These are phyloP conservation scores for Podospora tetraspora DNA, from an alignment of 495 filamentous ascomycete genomes.

Conservation along the genomic window DNA sequence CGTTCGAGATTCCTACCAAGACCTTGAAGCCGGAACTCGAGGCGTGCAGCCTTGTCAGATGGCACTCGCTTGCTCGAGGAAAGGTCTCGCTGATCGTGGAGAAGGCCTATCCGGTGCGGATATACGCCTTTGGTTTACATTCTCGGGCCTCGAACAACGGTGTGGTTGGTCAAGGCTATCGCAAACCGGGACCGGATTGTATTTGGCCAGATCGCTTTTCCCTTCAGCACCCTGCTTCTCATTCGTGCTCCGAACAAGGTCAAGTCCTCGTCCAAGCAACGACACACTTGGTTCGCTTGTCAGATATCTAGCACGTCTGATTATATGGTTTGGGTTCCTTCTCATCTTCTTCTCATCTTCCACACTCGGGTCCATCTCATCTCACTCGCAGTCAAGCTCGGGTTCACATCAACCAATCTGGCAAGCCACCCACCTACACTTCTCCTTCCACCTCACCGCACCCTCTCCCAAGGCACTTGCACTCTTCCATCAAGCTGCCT, in stretches of 20 bases:
- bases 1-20: no score
- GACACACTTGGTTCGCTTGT: not conserved
- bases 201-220: not conserved
- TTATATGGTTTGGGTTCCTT: no score
- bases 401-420: not conserved
- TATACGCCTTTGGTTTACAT: no score
- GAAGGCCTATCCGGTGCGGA: no score
- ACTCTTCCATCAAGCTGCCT: not conserved
- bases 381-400: not conserved
- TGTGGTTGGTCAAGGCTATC: no score
- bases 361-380: no score
- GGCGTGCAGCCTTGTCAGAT: no score
- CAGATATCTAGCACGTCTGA: not conserved
- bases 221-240: not conserved
- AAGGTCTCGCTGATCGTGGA: no score
- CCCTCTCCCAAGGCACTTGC: not conserved
- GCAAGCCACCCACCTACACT: not conserved
- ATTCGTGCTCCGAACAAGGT: not conserved
- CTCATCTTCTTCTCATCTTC: not conserved
- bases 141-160: no score
- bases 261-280: not conserved
- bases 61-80: no score
- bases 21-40: no score
- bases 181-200: no score
- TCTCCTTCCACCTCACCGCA: not conserved